Percentiles rank a stretch among this genome's conserved stretches.
Evolutionary conservation across 306 rosid genomes (phyloP).

Genomic region (Vigna unguiculata): DNA sequence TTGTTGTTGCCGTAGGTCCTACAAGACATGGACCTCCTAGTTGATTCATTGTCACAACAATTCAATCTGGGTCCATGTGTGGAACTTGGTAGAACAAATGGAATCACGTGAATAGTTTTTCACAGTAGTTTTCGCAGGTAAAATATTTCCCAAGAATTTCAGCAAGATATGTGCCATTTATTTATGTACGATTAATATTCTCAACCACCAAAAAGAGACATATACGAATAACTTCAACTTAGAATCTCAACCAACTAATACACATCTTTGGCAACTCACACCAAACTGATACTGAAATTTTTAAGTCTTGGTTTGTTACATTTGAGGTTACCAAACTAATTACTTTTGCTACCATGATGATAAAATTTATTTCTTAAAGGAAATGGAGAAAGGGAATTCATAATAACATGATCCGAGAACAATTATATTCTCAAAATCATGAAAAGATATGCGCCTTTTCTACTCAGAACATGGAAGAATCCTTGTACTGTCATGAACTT

Average conservation of each 20-base stretch:
- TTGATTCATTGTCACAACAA: slow-evolving; percentile 41
- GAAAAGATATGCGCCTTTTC: background rate
- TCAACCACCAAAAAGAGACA: slow-evolving; percentile 1
- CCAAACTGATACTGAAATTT: background rate
- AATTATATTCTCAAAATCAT: slow-evolving; percentile 8
- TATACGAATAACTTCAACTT: background rate
- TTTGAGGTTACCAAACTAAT: background rate
- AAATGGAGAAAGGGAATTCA: slow-evolving; percentile 20
- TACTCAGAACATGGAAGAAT: background rate
- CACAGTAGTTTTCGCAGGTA: background rate
- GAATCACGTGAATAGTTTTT: slow-evolving; percentile 33
- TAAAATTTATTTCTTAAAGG: background rate
- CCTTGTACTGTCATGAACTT: background rate
- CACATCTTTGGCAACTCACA: slow-evolving; percentile 12
- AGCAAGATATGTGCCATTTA: slow-evolving; percentile 3
- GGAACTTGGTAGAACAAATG: slow-evolving; percentile 39
- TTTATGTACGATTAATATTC: slow-evolving; percentile 6
- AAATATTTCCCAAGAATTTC: slow-evolving; percentile 31
- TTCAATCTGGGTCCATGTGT: slow-evolving; percentile 42
- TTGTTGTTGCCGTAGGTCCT: slow-evolving; percentile 52
- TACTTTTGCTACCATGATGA: background rate
- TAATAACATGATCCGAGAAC: slow-evolving; percentile 5
- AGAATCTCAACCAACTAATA: slow-evolving; percentile 16
- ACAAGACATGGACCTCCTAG: slow-evolving; percentile 53
- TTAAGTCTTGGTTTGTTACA: background rate